These are phyloP conservation scores for Ophiostoma triangulosporum DNA, from an alignment of 2,329 filamentous ascomycete species.

Conservation along the genomic window DNA sequence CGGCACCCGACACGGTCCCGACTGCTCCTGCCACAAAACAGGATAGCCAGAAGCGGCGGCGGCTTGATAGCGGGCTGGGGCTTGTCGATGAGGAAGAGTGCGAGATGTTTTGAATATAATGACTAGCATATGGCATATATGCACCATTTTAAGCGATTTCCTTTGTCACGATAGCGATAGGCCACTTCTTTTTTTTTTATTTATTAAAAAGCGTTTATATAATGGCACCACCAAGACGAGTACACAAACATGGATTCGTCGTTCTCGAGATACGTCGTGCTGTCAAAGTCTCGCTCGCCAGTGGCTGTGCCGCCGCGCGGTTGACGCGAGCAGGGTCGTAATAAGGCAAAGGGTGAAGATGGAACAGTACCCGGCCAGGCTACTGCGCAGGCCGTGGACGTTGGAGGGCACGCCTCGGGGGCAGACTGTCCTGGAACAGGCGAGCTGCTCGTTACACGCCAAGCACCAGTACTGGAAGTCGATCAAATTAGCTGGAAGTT, in stretches of 20 bases:
- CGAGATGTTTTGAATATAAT: not conserved
- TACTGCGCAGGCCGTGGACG: no score
- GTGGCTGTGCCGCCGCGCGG: slow-evolving; percentile 1
- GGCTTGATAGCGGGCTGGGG: slow-evolving; percentile 41
- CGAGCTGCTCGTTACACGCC: no score
- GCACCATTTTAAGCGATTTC: not conserved
- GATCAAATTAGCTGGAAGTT: no score
- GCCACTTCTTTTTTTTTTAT: not conserved
- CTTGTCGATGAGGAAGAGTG: slow-evolving; percentile 38
- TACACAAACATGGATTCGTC: slow-evolving; percentile 15
- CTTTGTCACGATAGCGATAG: not conserved
- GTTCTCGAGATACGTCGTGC: slow-evolving; percentile 15
- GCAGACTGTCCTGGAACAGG: no score
- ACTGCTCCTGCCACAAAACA: not conserved
- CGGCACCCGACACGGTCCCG: not conserved
- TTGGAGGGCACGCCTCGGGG: no score
- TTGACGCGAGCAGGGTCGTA: no score
- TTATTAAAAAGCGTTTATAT: not conserved
- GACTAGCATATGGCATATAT: not conserved
- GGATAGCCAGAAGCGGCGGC: slow-evolving; percentile 26
- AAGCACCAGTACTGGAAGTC: no score
- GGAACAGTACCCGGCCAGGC: no score
- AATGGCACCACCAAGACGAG: not conserved
- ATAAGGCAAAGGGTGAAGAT: no score
- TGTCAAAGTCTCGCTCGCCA: slow-evolving; percentile 12